A percentile compares a stretch with the other conserved stretches of the same genome.
These are phyloP conservation scores for Linnemannia schmuckeri DNA, from an alignment of 192 early-diverging fungal species.

Conservation along the genomic window DNA sequence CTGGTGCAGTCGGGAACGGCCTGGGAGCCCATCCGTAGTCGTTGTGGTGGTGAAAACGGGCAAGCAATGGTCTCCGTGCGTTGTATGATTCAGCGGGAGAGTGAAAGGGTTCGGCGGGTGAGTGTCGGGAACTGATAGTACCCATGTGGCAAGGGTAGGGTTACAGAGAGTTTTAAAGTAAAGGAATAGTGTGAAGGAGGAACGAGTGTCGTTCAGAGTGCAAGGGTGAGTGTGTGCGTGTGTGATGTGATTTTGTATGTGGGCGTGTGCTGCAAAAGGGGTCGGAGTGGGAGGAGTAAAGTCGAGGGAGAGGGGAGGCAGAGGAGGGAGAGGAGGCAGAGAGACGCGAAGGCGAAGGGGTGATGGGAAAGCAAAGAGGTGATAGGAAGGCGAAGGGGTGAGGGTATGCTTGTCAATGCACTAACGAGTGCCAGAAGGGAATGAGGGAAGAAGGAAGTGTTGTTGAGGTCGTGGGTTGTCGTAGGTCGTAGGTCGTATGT, in stretches of 20 bases:
- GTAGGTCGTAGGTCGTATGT: background rate
- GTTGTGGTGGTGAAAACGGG: constrained; percentile 2
- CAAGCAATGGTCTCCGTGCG: constrained; percentile 26
- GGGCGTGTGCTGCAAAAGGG: background rate
- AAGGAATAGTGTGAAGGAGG: background rate
- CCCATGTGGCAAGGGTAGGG: constrained; percentile 3
- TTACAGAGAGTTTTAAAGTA: background rate
- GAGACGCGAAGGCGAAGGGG: no score
- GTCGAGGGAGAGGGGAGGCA: no score
- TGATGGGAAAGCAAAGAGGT: no score
- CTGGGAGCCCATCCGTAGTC: constrained; percentile 22
- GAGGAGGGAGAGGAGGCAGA: no score
- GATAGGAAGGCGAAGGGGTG: no score
- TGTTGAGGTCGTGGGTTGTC: background rate
- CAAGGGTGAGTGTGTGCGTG: background rate
- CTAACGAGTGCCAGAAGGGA: background rate
- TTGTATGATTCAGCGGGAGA: constrained; percentile 11
- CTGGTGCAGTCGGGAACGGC: constrained; percentile 51
- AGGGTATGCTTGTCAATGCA: no score
- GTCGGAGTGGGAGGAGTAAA: background rate
- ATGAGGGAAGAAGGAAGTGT: background rate
- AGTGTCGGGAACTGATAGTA: constrained; percentile 14
- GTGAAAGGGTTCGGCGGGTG: constrained; percentile 12
- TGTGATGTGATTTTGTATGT: no score
- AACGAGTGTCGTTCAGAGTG: background rate